Evolutionary conservation across 2,329 filamentous ascomycete species (phyloP), one percentile per base, ranked within the genome.

Genomic region (Aspergillus ruber): DNA sequence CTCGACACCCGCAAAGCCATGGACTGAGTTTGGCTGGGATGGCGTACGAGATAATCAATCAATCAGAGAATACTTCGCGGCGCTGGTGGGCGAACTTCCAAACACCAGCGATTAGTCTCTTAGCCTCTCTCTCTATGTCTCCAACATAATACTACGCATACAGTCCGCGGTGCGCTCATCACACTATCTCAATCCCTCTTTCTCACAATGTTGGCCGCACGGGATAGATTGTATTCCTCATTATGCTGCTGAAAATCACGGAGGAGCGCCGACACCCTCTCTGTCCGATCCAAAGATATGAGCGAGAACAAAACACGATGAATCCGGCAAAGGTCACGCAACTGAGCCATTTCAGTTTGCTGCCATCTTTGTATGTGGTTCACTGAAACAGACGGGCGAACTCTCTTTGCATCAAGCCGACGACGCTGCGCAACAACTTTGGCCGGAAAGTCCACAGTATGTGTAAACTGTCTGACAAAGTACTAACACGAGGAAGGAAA

Each of bases 371-470:
- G 13, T 9, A 84, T 45, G 48, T 78, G 70, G 0, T 52, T 43
- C 0, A 61, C 35, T 0, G 74, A 69, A 9, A 54, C 23, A 3
- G 15, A 2, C 2, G 63, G 53, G 1, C 77, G 75, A 6, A 8
- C 35, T 50, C 68, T 69, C 12, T 47, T 25, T 1, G 17, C 55
- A 52, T 83, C 77, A 0, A 61, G 44, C 0, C 25, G 32, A n/a
- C 70, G 65, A 15, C 66, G 71, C 38, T 70, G 44, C 1, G 50
- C 50, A 13, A 83, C 60, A 0, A 60, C 20, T 1, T 70, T 54
- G 0, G 68, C 51, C 1, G 67, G 54, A 1, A 71, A 55, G 39
- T 78, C 61, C 23, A 84, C 10, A 85, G 39, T 12, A 85, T 78
- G 53, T 84, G 79, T 0, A 78, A 81, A 57, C n/a, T n/a, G n/a